phyloP scores from a whole-genome alignment of 768 basidiomycete genomes.

The Tulasnella sp. region DNA sequence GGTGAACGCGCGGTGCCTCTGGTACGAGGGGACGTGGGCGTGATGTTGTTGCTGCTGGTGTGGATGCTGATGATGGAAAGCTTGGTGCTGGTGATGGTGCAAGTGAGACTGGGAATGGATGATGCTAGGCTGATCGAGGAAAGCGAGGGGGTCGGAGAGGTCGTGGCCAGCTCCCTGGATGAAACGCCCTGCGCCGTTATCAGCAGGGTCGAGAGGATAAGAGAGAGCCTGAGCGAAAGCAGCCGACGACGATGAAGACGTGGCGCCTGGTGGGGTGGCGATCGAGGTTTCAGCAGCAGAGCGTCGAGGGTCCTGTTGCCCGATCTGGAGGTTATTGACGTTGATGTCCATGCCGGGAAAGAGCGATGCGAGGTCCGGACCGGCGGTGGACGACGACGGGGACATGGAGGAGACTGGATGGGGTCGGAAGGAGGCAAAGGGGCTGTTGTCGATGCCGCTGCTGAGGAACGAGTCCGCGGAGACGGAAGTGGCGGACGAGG shows the following conservation, averaged over 20 bases:
- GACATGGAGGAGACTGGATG: not conserved
- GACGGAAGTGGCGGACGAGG: not conserved
- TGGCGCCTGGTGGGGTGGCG: not conserved
- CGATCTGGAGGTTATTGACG: constrained; percentile 9
- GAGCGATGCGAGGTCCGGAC: not conserved
- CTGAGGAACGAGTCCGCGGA: not conserved
- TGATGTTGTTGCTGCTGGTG: not conserved
- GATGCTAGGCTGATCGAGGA: not conserved
- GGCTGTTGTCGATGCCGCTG: not conserved
- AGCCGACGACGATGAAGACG: not conserved
- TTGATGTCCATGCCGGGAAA: constrained; percentile 7
- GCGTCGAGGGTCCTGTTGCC: constrained; percentile 11
- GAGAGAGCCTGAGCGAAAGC: not conserved
- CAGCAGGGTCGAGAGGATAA: not conserved
- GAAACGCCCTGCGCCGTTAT: not conserved
- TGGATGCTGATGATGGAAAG: not conserved
- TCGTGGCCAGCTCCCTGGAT: not conserved
- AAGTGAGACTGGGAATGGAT: not conserved
- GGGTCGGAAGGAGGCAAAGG: not conserved
- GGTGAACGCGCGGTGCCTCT: constrained; percentile 9
- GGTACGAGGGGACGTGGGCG: not conserved
- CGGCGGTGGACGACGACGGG: not conserved
- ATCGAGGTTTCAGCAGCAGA: not conserved
- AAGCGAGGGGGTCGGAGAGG: not conserved
- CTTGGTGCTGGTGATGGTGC: not conserved